Evolutionary conservation across 495 filamentous ascomycete species (phyloP), one percentile per base, ranked within the genome.

Genomic region (Penicillium turbatum): DNA sequence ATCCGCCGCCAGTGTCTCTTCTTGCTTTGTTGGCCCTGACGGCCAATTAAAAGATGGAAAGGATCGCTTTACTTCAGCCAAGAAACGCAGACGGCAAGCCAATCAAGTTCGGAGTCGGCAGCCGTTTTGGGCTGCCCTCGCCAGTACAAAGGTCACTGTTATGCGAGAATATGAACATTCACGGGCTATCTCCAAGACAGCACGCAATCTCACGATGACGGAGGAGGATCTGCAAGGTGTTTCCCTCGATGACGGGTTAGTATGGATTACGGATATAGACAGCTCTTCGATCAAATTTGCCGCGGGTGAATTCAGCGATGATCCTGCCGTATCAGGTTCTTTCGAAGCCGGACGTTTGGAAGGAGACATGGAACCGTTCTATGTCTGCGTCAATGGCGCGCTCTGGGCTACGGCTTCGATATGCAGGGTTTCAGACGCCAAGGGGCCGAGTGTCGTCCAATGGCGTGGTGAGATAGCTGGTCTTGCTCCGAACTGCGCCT

Each of bases 41-140:
- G 73, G 75, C 38, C 77, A 79, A 43, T 71, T 80, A 31, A 79
- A 79, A 59, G 79, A 84, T 39, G 72, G 71, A 42, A 79, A 77
- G 47, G 79, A 82, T 53, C 82, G 81, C 46, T 66, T 77, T 16
- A 76, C 74, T 36, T 80, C 74, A 46, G 84, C 81, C 37, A 93
- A 95, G 71, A 93, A 90, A 75, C 88, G 87, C 69, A 81, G 86
- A 67, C 90, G 90, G 71, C 89, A 95, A 69, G 91, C 87, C 53
- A 89, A 88, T 40, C 88, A 89, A 67, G 90, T 96, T 47, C 78
- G 91, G 65, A 91, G 88, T 62, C 83, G 87, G 51, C 92, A 97
- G 73, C 92, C 92, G 38, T 83, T 97, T 48, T 97, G 92, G 92
- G 89, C 92, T 48, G 92, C 91, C 10, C 82, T 96, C 54, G 92